Evolutionary conservation across 768 basidiomycete species (phyloP), one percentile per base, ranked within the genome.

Genomic region (Phlebiopsis flavidoalba): DNA sequence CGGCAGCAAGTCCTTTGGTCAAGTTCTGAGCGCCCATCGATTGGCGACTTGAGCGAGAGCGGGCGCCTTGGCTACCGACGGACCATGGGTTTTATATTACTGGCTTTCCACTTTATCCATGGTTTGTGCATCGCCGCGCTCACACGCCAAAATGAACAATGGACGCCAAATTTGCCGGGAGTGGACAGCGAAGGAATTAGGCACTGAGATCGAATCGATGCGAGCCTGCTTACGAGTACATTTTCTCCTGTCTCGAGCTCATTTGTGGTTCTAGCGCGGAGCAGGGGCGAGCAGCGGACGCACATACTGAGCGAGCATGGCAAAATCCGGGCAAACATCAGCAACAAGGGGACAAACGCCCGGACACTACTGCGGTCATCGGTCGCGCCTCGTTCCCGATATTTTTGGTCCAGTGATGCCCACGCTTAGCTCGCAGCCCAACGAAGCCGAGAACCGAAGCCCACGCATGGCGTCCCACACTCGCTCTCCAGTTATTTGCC

Each of bases 1-100:
- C 93, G 11, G 73, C 93, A 36, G 76, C 85, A 97, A 96, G 83
- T 80, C 90, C 55, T 98, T 98, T 80, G 84, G 86, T n/a, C 79
- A 98, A 98, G 86, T 98, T 98, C 82, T 94, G 58, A 76, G 77
- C 65, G 60, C 59, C 53, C 46, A 21, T 43, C 43, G 43, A 21
- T 11, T 22, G 22, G 64, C 19, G 53, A 43, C 57, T 43, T 57
- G 57, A 55, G 61, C 11, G 60, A 31, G 50, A 47, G 53, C 43
- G 40, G 35, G 56, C 59, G 59, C n/a, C n/a, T n/a, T n/a, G 54
- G 19, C 53, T 54, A 64, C 22, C 57, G 55, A 35, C n/a, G n/a
- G 61, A 64, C 68, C 66, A 70, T 72, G 68, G 63, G 67, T 65
- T 65, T 65, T 68, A n/a, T 65, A 66, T 66, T 67, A n/a, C 63